These are phyloP conservation scores for Alloteropsis semialata DNA, from an alignment of 176 grass and related monocot species.

Conservation along the genomic window DNA sequence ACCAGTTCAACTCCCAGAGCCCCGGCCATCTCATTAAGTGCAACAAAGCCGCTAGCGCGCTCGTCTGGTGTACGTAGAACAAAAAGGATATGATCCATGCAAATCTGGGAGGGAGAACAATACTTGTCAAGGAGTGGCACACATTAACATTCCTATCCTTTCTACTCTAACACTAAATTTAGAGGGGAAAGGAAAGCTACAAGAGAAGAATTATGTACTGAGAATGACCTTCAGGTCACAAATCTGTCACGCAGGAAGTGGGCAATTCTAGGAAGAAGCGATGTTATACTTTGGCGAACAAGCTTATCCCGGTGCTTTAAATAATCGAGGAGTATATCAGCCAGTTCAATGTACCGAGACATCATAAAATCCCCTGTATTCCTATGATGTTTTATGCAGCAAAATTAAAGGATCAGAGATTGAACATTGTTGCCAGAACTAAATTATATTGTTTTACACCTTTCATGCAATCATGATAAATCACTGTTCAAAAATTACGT, in stretches of 20 bases:
- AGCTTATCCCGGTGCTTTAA: slow-evolving; percentile 85
- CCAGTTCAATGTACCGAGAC: slow-evolving; percentile 98
- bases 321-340: slow-evolving; percentile 96
- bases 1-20: slow-evolving; percentile 90
- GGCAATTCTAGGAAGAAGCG: slow-evolving; percentile 98
- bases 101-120: slow-evolving; percentile 59
- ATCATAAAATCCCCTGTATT: slow-evolving; percentile 99
- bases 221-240: slow-evolving; percentile 86
- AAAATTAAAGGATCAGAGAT: slow-evolving; percentile 26
- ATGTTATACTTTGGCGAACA: slow-evolving; percentile 97
- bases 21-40: slow-evolving; percentile 97
- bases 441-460: not conserved
- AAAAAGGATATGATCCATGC: slow-evolving; percentile 98
- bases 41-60: slow-evolving; percentile 91
- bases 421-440: slow-evolving; percentile 10
- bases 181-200: not conserved
- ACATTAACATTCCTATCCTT: not conserved
- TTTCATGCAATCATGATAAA: not conserved
- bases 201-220: slow-evolving; percentile 2
- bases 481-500: not conserved
- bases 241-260: slow-evolving; percentile 99
- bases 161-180: not conserved
- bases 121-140: slow-evolving; percentile 4
- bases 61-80: slow-evolving; percentile 90
- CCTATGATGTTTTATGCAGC: slow-evolving; percentile 46